Evolutionary conservation across 164 flowering plant species (phyloP), one percentile per base, ranked within the genome.

Genomic region (Brasenia schreberi): DNA sequence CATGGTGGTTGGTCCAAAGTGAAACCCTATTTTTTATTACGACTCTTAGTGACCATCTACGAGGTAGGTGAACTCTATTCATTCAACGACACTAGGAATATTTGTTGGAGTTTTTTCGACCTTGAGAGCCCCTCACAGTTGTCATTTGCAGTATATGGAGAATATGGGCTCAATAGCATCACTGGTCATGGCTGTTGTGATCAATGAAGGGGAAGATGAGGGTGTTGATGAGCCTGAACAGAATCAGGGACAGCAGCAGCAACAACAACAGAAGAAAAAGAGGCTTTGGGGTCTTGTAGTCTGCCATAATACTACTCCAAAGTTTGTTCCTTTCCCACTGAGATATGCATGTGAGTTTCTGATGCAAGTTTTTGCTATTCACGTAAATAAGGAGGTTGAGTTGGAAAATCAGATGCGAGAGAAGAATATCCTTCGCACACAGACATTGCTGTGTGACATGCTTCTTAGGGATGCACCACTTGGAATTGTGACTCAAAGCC

Each of bases 261-360:
- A 33, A 42, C 64, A 27, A 45, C 90, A 42, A 52, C 90, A 79
- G 58, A 84, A 82, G 80, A 82, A 84, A 70, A 89, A 87, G 80
- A 84, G 87, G 72, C 92, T 92, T 14, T 92, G 98, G 98, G 98
- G 98, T 49, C 79, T 92, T 63, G 92, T 92, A 43, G 96, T 92
- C 7, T 92, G 98, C 70, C 98, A 92, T 74, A 81, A 92, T 74
- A 87, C 89, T 45, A 81, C 81, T 59, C 96, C 98, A 14, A 87
- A 95, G 81, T 92, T 92, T 79, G 96, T 92, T 64, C 98, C 96
- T 4, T 92, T 92, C 69, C 98, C 98, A 73, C 86, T 92, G 11
- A 81, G 98, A 27, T 92, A 89, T 80, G 98, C 98, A 6, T 89
- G 96, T 81, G 98, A 92, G 76, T 92, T 92, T 77, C 85, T 92